Percentiles rank a stretch among this genome's conserved stretches.
Conservation (phyloP, 2,329 filamentous ascomycete species). For the Grosmannia penicillata region DNA sequence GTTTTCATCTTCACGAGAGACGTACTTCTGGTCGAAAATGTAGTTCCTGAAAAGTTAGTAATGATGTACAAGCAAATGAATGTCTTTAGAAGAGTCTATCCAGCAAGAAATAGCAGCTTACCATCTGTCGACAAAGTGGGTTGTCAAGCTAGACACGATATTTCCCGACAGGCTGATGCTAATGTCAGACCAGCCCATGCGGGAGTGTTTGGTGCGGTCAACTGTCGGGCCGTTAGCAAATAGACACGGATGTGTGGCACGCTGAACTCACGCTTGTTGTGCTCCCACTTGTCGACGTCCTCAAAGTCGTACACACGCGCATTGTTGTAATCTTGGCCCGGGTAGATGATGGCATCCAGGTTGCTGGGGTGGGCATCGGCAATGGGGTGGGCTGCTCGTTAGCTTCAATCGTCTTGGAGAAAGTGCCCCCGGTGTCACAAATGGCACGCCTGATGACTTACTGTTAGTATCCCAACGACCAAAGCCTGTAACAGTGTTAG, state of each 20-base stretch:
- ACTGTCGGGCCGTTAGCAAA: conserved; percentile 26
- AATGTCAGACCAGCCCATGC: conserved; percentile 91
- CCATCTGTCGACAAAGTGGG: conserved; percentile 78
- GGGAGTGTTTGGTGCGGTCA: conserved; percentile 60
- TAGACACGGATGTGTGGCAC: not conserved
- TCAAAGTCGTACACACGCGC: conserved; percentile 70
- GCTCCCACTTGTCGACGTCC: conserved; percentile 62
- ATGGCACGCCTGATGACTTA: conserved; percentile 17
- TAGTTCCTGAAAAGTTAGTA: conserved; percentile 49
- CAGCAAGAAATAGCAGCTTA: too few relatives aligned
- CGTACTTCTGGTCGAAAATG: conserved; percentile 73
- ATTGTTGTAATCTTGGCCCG: conserved; percentile 89
- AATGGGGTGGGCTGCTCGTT: conserved; percentile 52
- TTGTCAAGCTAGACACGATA: conserved; percentile 57
- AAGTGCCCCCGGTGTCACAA: too few relatives aligned
- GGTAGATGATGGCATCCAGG: conserved; percentile 62
- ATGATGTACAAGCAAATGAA: too few relatives aligned
- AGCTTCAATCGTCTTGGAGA: too few relatives aligned
- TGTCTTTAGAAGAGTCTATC: too few relatives aligned
- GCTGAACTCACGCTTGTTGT: conserved; percentile 53
- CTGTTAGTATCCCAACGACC: conserved; percentile 80
- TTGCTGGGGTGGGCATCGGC: conserved; percentile 71
- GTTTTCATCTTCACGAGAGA: conserved; percentile 29
- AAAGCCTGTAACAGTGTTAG: conserved; percentile 42
- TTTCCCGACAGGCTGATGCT: conserved; percentile 62